A percentile compares a stretch with the other conserved stretches of the same genome.
phyloP scores from a whole-genome alignment of 2,329 filamentous ascomycete species.

The Arachnomyces sp. region DNA sequence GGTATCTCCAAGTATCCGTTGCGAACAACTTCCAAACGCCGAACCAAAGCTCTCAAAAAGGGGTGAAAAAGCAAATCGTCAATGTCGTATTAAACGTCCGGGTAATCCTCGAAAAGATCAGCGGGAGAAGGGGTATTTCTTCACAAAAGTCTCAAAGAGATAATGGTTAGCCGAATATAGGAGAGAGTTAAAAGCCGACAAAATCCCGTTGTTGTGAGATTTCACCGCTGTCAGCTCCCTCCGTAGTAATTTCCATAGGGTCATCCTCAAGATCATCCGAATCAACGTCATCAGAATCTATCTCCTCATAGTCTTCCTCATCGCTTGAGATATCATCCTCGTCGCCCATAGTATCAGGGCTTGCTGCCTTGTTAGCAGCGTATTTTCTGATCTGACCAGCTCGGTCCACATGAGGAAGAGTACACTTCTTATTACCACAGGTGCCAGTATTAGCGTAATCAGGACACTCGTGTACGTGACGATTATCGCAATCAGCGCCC shows the following conservation, averaged over 20 bases:
- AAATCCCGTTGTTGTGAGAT: constrained; percentile 49
- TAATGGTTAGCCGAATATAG: background rate
- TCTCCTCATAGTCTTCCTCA: constrained; percentile 57
- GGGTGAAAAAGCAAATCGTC: too few relatives aligned
- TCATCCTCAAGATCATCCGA: constrained; percentile 53
- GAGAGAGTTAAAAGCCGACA: constrained; percentile 35
- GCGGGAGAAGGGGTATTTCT: background rate
- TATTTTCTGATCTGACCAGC: constrained; percentile 68
- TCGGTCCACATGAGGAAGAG: constrained; percentile 78
- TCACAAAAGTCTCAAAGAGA: background rate
- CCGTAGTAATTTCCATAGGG: constrained; percentile 28
- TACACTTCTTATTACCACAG: constrained; percentile 75
- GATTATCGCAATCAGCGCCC: constrained; percentile 67
- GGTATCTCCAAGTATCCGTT: too few relatives aligned
- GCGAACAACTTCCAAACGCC: too few relatives aligned
- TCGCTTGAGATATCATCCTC: constrained; percentile 70
- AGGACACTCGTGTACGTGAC: constrained; percentile 89
- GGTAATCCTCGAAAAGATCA: background rate
- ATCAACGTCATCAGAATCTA: constrained; percentile 70
- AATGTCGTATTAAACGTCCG: too few relatives aligned
- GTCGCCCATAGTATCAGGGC: constrained; percentile 32
- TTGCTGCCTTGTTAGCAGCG: constrained; percentile 35
- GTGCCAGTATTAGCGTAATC: constrained; percentile 86
- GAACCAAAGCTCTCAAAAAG: too few relatives aligned
- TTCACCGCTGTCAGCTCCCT: constrained; percentile 36